phyloP scores from a whole-genome alignment of 2,329 filamentous ascomycete genomes.

The Pseudogymnoascus sp. region DNA sequence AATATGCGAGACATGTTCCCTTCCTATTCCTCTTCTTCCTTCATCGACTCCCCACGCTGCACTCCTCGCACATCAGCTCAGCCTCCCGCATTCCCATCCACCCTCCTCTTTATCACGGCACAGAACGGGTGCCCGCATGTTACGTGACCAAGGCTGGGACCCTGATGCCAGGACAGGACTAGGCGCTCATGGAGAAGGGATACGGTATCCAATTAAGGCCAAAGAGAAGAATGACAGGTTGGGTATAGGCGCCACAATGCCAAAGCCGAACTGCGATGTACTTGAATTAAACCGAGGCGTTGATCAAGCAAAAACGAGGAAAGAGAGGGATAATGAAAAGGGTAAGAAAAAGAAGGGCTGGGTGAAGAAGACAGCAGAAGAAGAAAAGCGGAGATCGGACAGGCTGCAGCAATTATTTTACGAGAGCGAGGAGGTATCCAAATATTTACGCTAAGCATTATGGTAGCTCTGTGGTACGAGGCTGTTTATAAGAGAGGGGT shows the following conservation, averaged over 20 bases:
- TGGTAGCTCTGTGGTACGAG: background rate
- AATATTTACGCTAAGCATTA: conserved; percentile 44
- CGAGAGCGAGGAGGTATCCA: conserved; percentile 63
- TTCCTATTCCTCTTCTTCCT: conserved; percentile 45
- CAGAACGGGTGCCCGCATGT: conserved; percentile 59
- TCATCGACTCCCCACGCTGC: conserved; percentile 41
- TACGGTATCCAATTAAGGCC: conserved; percentile 65
- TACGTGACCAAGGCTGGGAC: conserved; percentile 64
- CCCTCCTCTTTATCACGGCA: conserved; percentile 63
- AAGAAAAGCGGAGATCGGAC: conserved; percentile 54
- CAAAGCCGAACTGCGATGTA: conserved; percentile 23
- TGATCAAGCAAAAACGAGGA: conserved; percentile 23
- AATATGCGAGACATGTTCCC: conserved; percentile 50
- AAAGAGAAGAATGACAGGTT: conserved; percentile 61
- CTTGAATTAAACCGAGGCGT: background rate
- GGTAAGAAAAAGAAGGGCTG: conserved; percentile 58
- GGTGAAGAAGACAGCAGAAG: conserved; percentile 48
- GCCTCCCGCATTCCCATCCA: conserved; percentile 58
- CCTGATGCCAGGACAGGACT: conserved; percentile 64
- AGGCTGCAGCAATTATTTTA: conserved; percentile 64
- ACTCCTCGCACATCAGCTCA: conserved; percentile 63
- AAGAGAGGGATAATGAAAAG: conserved; percentile 37
- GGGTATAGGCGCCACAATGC: conserved; percentile 54
- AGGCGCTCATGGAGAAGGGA: conserved; percentile 59
- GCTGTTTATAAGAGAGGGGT: background rate